Evolutionary conservation across 768 basidiomycete genomes (phyloP).

Genomic region (Suillus subluteus): DNA sequence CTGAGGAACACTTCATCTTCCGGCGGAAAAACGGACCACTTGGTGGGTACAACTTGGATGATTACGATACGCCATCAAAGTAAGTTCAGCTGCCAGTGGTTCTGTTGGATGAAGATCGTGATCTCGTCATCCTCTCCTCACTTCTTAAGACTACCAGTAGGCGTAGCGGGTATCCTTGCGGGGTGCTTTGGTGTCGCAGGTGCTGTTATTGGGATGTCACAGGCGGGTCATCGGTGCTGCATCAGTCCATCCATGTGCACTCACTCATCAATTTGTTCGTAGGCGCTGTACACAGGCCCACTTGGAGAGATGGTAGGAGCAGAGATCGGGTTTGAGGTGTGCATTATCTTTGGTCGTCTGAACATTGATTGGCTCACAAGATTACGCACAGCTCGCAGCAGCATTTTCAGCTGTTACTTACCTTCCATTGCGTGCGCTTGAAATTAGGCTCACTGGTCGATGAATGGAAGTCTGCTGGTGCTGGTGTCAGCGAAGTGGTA

Average conservation of each 20-base stretch:
- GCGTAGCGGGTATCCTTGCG: constrained; percentile 51
- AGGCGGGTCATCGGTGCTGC: constrained; percentile 25
- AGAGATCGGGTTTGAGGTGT: constrained; percentile 58
- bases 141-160: constrained; percentile 45
- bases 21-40: constrained; percentile 41
- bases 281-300: constrained; percentile 55
- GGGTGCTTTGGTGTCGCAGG: constrained; percentile 50
- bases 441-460: constrained; percentile 47
- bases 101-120: background rate
- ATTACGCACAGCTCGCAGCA: constrained; percentile 41
- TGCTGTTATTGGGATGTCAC: constrained; percentile 57
- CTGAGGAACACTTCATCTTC: constrained; percentile 52
- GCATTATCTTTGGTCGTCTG: constrained; percentile 12
- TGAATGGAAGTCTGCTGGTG: constrained; percentile 17
- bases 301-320: constrained; percentile 49
- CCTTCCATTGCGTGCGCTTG: constrained; percentile 51
- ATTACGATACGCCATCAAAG: constrained; percentile 47
- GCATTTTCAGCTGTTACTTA: constrained; percentile 50
- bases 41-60: constrained; percentile 55
- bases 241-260: background rate
- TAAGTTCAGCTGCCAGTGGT: constrained; percentile 20
- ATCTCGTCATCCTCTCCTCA: background rate
- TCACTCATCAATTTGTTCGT: background rate
- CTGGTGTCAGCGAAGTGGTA: background rate
- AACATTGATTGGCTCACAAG: background rate